A percentile compares a stretch with the other conserved stretches of the same genome.
Conservation (phyloP, 352 stramenopile genomes). For the Globisporangium radiosum region DNA sequence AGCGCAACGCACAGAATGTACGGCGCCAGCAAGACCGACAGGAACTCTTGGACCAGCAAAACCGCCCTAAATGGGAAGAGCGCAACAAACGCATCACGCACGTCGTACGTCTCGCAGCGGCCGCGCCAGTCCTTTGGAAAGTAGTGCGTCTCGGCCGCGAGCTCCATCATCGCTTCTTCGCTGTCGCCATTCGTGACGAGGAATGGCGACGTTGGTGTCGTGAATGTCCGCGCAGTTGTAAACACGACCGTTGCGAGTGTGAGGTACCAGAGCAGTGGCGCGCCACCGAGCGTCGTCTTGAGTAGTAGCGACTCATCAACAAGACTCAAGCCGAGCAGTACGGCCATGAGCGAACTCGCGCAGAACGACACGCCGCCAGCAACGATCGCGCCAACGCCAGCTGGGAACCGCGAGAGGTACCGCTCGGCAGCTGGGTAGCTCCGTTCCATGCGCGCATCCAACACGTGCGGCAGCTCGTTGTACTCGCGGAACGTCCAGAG, state of each 20-base stretch:
- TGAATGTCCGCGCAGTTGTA: constrained; percentile 73
- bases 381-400: constrained; percentile 83
- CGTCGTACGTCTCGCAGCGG: constrained; percentile 78
- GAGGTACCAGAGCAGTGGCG: constrained; percentile 97
- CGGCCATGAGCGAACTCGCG: constrained; percentile 92
- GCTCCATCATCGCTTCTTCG: constrained; percentile 78
- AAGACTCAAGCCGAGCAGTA: constrained; percentile 92
- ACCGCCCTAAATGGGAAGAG: constrained; percentile 95
- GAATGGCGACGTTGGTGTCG: constrained; percentile 60
- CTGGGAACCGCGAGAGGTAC: constrained; percentile 94
- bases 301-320: constrained; percentile 94
- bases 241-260: constrained; percentile 87
- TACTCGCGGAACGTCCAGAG: constrained; percentile 95
- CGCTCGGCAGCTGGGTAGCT: constrained; percentile 89
- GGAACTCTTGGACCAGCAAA: constrained; percentile 91
- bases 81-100: constrained; percentile 82
- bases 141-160: constrained; percentile 94
- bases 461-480: constrained; percentile 97
- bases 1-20: constrained; percentile 96
- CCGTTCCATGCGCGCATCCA: constrained; percentile 90
- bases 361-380: constrained; percentile 94
- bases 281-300: constrained; percentile 91
- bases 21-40: constrained; percentile 92
- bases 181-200: constrained; percentile 61
- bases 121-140: constrained; percentile 93